Conservation (phyloP, 108 stramenopile genomes). For the Skeletonema potamos region DNA sequence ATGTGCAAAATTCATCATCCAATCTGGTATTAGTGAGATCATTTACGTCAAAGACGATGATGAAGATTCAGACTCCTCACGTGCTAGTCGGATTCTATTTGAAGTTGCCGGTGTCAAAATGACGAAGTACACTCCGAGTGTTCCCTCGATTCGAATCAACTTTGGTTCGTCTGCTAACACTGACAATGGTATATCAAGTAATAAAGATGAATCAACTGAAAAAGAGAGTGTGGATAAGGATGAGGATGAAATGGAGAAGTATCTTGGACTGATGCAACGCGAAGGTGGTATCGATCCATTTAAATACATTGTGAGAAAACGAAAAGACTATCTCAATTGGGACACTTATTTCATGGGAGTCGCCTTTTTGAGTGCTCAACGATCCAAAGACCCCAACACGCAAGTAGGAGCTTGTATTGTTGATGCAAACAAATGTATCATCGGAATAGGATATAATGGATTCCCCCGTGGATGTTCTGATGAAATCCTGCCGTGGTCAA, state of each 20-base stretch:
- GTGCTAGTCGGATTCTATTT: slow-evolving; percentile 88
- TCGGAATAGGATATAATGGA: slow-evolving; percentile 98
- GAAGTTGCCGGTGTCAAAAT: slow-evolving; percentile 76
- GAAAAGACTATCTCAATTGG: slow-evolving; percentile 81
- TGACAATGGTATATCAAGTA: not conserved
- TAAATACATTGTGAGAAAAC: slow-evolving; percentile 31
- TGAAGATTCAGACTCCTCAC: slow-evolving; percentile 50
- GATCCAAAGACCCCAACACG: slow-evolving; percentile 97
- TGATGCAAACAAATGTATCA: slow-evolving; percentile 69
- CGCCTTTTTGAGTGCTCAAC: slow-evolving; percentile 91
- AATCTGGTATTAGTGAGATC: slow-evolving; percentile 91
- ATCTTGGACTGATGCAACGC: slow-evolving; percentile 37
- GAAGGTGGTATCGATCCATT: slow-evolving; percentile 70
- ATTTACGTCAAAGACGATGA: slow-evolving; percentile 69
- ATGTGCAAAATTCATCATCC: slow-evolving; percentile 95
- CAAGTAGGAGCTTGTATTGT: slow-evolving; percentile 95
- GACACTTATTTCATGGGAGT: slow-evolving; percentile 96
- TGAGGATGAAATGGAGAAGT: slow-evolving; percentile 42
- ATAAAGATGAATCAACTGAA: not conserved
- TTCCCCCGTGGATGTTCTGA: slow-evolving; percentile 95
- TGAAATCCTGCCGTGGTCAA: slow-evolving; percentile 91
- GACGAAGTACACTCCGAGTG: slow-evolving; percentile 27
- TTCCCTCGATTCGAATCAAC: slow-evolving; percentile 25
- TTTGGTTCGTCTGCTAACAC: slow-evolving; percentile 4
- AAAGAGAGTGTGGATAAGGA: not conserved